These are phyloP conservation scores for Physaria fendleri DNA, from an alignment of 345 rosid species.

Conservation along the genomic window DNA sequence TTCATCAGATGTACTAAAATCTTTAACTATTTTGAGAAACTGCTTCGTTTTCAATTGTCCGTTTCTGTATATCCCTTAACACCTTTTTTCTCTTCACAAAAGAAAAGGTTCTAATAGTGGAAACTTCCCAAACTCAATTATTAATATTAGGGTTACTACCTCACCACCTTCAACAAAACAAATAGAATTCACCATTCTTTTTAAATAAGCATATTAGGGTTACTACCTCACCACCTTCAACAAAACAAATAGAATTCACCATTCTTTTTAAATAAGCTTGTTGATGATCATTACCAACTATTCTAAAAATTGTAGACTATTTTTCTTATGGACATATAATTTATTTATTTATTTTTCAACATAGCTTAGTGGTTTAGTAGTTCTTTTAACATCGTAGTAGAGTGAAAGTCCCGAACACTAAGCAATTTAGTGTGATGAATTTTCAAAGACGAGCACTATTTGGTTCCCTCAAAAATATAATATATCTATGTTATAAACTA, in stretches of 20 bases:
- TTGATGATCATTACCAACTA: too few relatives aligned
- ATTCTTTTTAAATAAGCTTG: too few relatives aligned
- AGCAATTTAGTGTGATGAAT: too few relatives aligned
- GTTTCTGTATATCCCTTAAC: not conserved
- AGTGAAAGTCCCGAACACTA: too few relatives aligned
- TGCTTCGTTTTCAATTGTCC: not conserved
- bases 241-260: not conserved
- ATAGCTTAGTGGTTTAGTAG: too few relatives aligned
- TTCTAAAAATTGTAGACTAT: too few relatives aligned
- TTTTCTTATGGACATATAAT: too few relatives aligned
- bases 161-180: not conserved
- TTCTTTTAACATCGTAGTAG: too few relatives aligned
- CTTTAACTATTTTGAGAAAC: slow-evolving; percentile 7
- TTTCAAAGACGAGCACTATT: too few relatives aligned
- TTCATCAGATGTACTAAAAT: slow-evolving; percentile 7
- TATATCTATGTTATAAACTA: too few relatives aligned
- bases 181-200: not conserved
- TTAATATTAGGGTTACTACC: not conserved
- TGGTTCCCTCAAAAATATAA: too few relatives aligned
- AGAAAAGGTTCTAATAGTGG: not conserved
- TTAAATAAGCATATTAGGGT: not conserved
- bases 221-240: not conserved
- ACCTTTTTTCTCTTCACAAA: not conserved
- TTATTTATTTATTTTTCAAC: too few relatives aligned
- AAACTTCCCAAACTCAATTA: slow-evolving; percentile 1